Base-by-base conservation (phyloP, 2,329 filamentous ascomycete genomes). In the Saccharata proteae region DNA sequence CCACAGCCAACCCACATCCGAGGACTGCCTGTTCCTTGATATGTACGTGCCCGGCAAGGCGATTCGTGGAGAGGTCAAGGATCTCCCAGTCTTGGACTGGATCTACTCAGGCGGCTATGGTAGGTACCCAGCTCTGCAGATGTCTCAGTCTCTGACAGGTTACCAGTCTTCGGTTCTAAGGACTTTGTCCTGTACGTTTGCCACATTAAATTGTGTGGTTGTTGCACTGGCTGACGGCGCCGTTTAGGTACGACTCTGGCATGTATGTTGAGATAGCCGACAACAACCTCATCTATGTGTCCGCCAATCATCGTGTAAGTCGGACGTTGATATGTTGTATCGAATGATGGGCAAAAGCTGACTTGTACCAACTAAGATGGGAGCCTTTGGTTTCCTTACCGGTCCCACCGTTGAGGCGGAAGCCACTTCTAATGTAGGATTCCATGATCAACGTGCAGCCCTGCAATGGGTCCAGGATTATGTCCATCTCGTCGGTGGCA, bases 21-120 rank as follows among this genome's bases (percentile, higher is more conserved):
- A 67, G 40, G 63, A 68, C 36, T 69, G 65, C 36, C 52, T 69
- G 2, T 65, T 64, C 39, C 55, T 68, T 9, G 63, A 69, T 39
- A 40, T 68, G n/a, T 60, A 59, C 24, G 62, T 65, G 1, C 65
- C 65, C 4, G 52, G 47, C 5, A 55, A 55, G 33, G 61, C 58
- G 0, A 43, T 64, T 13, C 41, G 51, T 12, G 44, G 54, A 16
- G 48, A 52, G 9, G 46, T 43, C 1, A 38, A 47, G n/a, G 47
- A 46, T 29, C 43, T 67, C 6, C 62, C 62, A 3, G 61, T 67
- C 2, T 45, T 61, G 11, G 55, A 64, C 5, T 67, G 54, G 52
- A 47, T 67, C 14, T 61, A 60, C 39, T 64, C 63, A 4, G 64
- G 62, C 3, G 62, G 24, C 16, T 31, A 34, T 16, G 14, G 19